Conservation (phyloP, 441 rosid species). For the Euphorbia schlechtendalii region DNA sequence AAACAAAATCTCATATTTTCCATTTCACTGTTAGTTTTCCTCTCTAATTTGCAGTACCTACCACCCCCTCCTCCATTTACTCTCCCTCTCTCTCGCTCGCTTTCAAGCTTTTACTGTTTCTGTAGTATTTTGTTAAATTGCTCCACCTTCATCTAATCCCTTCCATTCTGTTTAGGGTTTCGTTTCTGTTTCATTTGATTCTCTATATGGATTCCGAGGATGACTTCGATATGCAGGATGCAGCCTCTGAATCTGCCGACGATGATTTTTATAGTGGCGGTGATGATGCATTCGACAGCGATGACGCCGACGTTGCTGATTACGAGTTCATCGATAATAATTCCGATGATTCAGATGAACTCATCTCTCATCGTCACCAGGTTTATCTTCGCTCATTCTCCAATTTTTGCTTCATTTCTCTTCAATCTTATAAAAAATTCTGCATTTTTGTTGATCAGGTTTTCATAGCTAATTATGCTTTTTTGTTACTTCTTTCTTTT, state of each 20-base stretch:
- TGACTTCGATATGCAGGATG: conserved; percentile 51
- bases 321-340: conserved; percentile 68
- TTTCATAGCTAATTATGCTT: neutral
- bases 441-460: neutral
- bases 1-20: neutral
- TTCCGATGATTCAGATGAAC: conserved; percentile 69
- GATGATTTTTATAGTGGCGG: conserved; percentile 82
- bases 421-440: neutral
- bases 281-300: conserved; percentile 46
- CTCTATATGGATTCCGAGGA: conserved; percentile 49
- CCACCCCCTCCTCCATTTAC: too few relatives aligned
- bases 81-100: neutral
- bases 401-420: neutral
- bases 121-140: neutral
- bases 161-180: conserved; percentile 13
- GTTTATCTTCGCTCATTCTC: conserved; percentile 18
- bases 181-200: neutral
- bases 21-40: conserved; percentile 15
- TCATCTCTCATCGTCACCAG: conserved; percentile 61
- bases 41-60: conserved; percentile 4
- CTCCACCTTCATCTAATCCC: neutral
- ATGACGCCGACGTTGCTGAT: conserved; percentile 53
- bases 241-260: conserved; percentile 45
- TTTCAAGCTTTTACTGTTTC: neutral
- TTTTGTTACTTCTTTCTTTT: neutral